phyloP scores from a whole-genome alignment of 257 asterid species.

The Plantago ovata region DNA sequence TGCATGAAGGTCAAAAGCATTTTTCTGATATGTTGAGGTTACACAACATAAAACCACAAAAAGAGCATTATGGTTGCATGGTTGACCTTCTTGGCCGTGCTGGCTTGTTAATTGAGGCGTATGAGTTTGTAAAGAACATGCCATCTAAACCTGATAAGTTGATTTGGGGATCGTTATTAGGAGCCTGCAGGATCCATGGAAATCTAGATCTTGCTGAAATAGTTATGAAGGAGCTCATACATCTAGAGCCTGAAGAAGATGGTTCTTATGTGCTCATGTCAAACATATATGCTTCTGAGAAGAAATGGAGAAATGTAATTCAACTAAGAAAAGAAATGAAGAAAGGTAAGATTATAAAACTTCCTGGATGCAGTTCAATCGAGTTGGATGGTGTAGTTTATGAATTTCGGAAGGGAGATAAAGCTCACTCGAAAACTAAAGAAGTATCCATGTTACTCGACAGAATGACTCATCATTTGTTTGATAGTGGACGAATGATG shows the following conservation, averaged over 20 bases:
- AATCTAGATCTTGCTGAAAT: slow-evolving; percentile 46
- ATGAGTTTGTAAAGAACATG: slow-evolving; percentile 35
- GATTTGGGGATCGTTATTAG: slow-evolving; percentile 65
- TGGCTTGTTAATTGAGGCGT: slow-evolving; percentile 56
- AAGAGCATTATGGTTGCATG: slow-evolving; percentile 70
- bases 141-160: slow-evolving; percentile 17
- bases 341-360: neutral
- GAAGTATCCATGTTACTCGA: neutral
- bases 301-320: neutral
- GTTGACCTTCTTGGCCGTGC: slow-evolving; percentile 51
- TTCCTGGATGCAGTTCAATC: slow-evolving; percentile 1
- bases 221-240: slow-evolving; percentile 50
- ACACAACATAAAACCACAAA: slow-evolving; percentile 46
- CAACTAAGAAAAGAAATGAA: slow-evolving; percentile 1
- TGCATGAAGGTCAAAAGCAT: slow-evolving; percentile 46
- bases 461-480: neutral
- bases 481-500: slow-evolving; percentile 1
- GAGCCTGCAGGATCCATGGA: slow-evolving; percentile 47
- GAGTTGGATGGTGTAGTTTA: slow-evolving; percentile 10
- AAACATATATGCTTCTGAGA: slow-evolving; percentile 7
- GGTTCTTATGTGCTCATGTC: slow-evolving; percentile 55
- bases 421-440: slow-evolving; percentile 1
- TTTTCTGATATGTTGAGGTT: slow-evolving; percentile 41
- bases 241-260: slow-evolving; percentile 47
- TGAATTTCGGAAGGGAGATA: slow-evolving; percentile 10